phyloP scores from a whole-genome alignment of 495 filamentous ascomycete species.

The Xylaria palmicola region DNA sequence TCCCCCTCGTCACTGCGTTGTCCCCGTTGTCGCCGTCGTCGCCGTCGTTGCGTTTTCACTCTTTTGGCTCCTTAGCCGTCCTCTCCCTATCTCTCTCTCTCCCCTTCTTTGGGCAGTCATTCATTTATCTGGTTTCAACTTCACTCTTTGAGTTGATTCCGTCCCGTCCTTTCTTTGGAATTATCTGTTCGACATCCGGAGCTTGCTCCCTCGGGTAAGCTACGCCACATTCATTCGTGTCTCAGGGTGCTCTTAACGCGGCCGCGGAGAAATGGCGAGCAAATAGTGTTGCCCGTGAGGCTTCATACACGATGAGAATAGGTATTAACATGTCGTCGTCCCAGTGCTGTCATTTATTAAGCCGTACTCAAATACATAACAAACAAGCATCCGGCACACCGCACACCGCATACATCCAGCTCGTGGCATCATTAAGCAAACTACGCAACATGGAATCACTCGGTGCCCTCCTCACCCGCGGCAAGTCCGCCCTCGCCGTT shows the following conservation, averaged over 20 bases:
- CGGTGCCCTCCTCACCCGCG: slow-evolving; percentile 50
- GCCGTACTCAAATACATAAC: not conserved
- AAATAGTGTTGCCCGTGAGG: not conserved
- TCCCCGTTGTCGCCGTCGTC: too few relatives aligned
- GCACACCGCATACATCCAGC: not conserved
- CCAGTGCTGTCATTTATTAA: slow-evolving; percentile 4
- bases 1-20: slow-evolving; percentile 48
- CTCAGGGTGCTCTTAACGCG: not conserved
- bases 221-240: slow-evolving; percentile 4
- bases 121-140: slow-evolving; percentile 61
- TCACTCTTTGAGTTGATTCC: slow-evolving; percentile 74
- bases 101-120: slow-evolving; percentile 30
- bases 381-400: not conserved
- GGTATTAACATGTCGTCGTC: not conserved
- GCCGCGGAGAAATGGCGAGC: not conserved
- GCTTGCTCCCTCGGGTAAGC: slow-evolving; percentile 37
- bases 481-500: slow-evolving; percentile 19
- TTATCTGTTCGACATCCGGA: slow-evolving; percentile 26
- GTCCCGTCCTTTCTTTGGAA: slow-evolving; percentile 47
- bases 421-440: not conserved
- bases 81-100: slow-evolving; percentile 17
- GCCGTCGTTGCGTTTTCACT: slow-evolving; percentile 32
- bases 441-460: slow-evolving; percentile 48
- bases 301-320: not conserved
- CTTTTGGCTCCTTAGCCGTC: slow-evolving; percentile 24